Evolutionary conservation across 2,329 filamentous ascomycete species (phyloP), one percentile per base, ranked within the genome.

Genomic region (Ascochyta clinopodiicola): DNA sequence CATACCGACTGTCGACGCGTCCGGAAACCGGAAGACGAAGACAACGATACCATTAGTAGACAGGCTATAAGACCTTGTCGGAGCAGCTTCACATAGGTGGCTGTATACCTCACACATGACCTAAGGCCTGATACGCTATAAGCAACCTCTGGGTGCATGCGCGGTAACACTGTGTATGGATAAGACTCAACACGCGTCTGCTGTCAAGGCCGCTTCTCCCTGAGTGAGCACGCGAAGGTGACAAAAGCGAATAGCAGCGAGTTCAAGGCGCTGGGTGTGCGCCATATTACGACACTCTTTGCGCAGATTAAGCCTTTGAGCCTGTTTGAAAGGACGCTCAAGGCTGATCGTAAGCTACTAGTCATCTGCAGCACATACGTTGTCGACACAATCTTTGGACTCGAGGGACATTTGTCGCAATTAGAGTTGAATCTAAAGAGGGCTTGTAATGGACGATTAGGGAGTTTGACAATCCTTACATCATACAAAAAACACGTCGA

Each of bases 1-100:
- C 4, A 68, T 75, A 51, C 72, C 72, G 7, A 69, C 67, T 34
- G 71, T 70, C 27, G 69, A 64, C 37, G 62, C 62, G 4, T 56
- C 56, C 4, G 54, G 52, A 17, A 65, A 52, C 13, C 31, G 46
- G n/a, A 56, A 44, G 21, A 45, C 39, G 17, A 40, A 22, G 44
- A 43, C 10, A 10, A 43, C 29, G 10, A 42, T 48, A 38, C 55
- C 61, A 2, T 35, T 64, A 27, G 44, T 47, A 15, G 45, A 60
- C 27, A 53, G 61, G 44, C 39, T 64, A 17, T 57, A 43, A 21
- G 25, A 4, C 8, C 15, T 29, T 17, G 19, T 15, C 2, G 7
- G 35, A 34, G 29, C 7, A 25, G 42, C 40, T 31, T 9, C n/a
- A 25, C n/a, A 39, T 13, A 15, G 27, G 19, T 21, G 46, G 37